These are phyloP conservation scores for Phaeosphaeriaceae sp. DNA, from an alignment of 2,329 filamentous ascomycete genomes.

Conservation along the genomic window DNA sequence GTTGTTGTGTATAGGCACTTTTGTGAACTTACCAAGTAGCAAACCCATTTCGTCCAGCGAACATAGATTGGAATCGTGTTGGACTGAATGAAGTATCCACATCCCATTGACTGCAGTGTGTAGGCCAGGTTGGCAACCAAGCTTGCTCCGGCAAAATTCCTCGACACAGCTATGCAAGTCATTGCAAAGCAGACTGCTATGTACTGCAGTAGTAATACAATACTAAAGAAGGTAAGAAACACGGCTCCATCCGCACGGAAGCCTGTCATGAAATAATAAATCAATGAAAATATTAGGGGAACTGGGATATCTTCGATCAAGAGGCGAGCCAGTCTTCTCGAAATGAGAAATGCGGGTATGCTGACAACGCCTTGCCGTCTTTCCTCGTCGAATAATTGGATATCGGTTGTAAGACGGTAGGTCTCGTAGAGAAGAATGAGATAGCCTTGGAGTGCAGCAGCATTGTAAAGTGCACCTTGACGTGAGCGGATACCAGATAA, in stretches of 20 bases:
- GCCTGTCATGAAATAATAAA: slow-evolving; percentile 80
- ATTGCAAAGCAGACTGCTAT: slow-evolving; percentile 75
- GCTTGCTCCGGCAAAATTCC: slow-evolving; percentile 73
- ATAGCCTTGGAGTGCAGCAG: slow-evolving; percentile 75
- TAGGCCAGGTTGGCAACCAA: slow-evolving; percentile 75
- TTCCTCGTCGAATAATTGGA: slow-evolving; percentile 77
- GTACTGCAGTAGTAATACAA: slow-evolving; percentile 74
- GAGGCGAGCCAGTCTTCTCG: slow-evolving; percentile 70
- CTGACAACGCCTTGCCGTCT: slow-evolving; percentile 74
- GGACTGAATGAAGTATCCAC: slow-evolving; percentile 77
- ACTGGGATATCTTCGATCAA: slow-evolving; percentile 76
- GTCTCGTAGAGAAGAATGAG: slow-evolving; percentile 77
- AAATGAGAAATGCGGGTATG: slow-evolving; percentile 72
- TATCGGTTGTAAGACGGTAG: slow-evolving; percentile 76
- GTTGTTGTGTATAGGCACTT: too few relatives aligned
- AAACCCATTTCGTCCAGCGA: slow-evolving; percentile 76
- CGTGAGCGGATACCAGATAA: slow-evolving; percentile 75
- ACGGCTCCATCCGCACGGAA: slow-evolving; percentile 68
- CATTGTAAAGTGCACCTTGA: slow-evolving; percentile 74
- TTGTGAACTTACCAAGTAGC: slow-evolving; percentile 58
- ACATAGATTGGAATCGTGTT: slow-evolving; percentile 77
- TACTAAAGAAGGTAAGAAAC: slow-evolving; percentile 75
- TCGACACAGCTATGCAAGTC: slow-evolving; percentile 67
- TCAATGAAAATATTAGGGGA: slow-evolving; percentile 71
- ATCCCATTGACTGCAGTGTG: slow-evolving; percentile 75